Percentiles rank a stretch among this genome's conserved stretches.
Conservation (phyloP, 2,329 filamentous ascomycete genomes). For the Endocalyx cinctus region DNA sequence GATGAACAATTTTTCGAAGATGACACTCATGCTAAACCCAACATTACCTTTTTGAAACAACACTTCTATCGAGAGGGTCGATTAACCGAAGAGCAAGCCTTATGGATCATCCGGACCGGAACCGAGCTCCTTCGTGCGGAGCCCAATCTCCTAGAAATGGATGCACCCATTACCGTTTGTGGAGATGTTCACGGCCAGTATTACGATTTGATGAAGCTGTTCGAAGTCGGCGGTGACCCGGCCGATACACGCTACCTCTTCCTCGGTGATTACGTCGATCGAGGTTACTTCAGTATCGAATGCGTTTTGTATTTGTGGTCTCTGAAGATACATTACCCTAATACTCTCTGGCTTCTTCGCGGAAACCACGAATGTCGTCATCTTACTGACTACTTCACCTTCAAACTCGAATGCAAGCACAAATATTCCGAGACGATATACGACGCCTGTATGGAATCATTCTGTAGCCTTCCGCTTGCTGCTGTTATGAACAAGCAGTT, state of each 20-base stretch:
- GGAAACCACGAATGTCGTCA: conserved; percentile 99
- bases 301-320: conserved; percentile 98
- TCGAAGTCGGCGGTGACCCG: conserved; percentile 95
- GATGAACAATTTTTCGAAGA: conserved; percentile 94
- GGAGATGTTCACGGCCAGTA: conserved; percentile 98
- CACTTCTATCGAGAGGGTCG: conserved; percentile 98
- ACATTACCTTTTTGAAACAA: conserved; percentile 92
- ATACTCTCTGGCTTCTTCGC: conserved; percentile 92
- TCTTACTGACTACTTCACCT: conserved; percentile 99
- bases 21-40: conserved; percentile 79
- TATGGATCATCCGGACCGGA: conserved; percentile 89
- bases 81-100: conserved; percentile 91
- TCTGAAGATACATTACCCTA: conserved; percentile 98
- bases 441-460: conserved; percentile 97
- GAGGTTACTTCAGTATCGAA: conserved; percentile 98
- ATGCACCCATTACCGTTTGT: conserved; percentile 97
- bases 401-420: conserved; percentile 99
- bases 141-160: conserved; percentile 97
- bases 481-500: conserved; percentile 99
- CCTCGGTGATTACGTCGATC: conserved; percentile 94
- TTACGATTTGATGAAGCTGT: conserved; percentile 99
- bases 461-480: conserved; percentile 87
- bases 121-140: conserved; percentile 84
- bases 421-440: conserved; percentile 97
- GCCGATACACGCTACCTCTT: conserved; percentile 96